These are phyloP conservation scores for Ogataea kodamae DNA, from an alignment of 805 yeast genomes.

Conservation along the genomic window DNA sequence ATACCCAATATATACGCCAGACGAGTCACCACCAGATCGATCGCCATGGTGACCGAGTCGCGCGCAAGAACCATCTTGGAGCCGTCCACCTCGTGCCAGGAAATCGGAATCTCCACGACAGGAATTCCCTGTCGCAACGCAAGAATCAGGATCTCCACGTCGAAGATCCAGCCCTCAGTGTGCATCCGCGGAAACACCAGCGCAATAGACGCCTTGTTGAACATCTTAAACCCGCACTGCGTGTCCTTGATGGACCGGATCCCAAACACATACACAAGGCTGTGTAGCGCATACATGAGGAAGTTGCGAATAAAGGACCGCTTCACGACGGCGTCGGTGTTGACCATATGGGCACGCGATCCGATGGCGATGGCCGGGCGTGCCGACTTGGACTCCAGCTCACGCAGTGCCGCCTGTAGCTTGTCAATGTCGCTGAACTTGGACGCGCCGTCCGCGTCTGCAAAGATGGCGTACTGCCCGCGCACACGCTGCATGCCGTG, in stretches of 20 bases:
- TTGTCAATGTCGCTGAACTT: constrained; percentile 64
- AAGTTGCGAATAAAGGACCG: constrained; percentile 84
- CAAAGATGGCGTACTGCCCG: constrained; percentile 77
- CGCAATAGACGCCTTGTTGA: constrained; percentile 64
- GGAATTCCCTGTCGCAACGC: constrained; percentile 68
- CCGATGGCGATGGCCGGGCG: constrained; percentile 75
- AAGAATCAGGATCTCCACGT: constrained; percentile 83
- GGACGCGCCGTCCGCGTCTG: constrained; percentile 98
- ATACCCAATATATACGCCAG: constrained; percentile 84
- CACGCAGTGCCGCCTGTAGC: constrained; percentile 43
- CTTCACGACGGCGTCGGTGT: constrained; percentile 94
- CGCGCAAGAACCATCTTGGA: constrained; percentile 89
- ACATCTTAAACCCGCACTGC: constrained; percentile 95
- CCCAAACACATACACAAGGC: constrained; percentile 84
- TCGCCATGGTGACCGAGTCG: constrained; percentile 90
- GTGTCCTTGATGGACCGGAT: constrained; percentile 85
- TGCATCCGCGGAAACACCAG: constrained; percentile 85
- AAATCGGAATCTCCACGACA: constrained; percentile 76
- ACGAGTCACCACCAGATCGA: constrained; percentile 86
- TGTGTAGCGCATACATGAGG: constrained; percentile 88
- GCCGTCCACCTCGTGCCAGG: constrained; percentile 97
- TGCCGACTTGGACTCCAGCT: constrained; percentile 17
- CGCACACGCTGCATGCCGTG: constrained; percentile 79
- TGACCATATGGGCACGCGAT: constrained; percentile 94
- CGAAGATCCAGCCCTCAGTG: constrained; percentile 98